Conservation (phyloP, 352 stramenopile species). For the Pythium myriotylum region DNA sequence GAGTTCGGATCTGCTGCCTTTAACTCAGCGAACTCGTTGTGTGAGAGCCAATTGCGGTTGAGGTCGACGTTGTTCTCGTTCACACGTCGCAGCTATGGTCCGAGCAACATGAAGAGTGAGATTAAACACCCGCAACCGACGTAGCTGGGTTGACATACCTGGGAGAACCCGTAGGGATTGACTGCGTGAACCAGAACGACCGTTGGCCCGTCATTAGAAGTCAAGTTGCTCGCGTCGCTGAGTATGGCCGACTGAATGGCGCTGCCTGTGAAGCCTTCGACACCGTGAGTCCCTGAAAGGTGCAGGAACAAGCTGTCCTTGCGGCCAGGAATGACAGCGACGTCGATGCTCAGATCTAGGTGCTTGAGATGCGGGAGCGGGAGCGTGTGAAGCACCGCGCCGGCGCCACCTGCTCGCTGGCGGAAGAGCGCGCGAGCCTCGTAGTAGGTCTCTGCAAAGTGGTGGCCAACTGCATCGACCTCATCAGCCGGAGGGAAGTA, state of each 20-base stretch:
- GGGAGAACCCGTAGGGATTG: slow-evolving; percentile 92
- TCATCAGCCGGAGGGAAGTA: slow-evolving; percentile 33
- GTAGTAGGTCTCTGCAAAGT: slow-evolving; percentile 71
- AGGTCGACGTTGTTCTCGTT: slow-evolving; percentile 96
- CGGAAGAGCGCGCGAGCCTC: slow-evolving; percentile 66
- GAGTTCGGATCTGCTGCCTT: slow-evolving; percentile 70
- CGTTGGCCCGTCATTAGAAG: slow-evolving; percentile 42
- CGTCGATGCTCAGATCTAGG: slow-evolving; percentile 70
- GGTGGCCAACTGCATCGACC: slow-evolving; percentile 32
- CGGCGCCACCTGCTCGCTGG: slow-evolving; percentile 23
- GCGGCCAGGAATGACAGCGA: slow-evolving; percentile 54
- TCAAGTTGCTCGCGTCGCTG: slow-evolving; percentile 26
- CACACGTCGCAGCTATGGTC: slow-evolving; percentile 70
- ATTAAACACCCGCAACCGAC: background rate
- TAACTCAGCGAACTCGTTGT: slow-evolving; percentile 50
- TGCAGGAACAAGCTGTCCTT: slow-evolving; percentile 64
- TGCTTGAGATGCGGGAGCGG: slow-evolving; percentile 40
- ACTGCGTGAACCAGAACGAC: slow-evolving; percentile 92
- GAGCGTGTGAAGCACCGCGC: slow-evolving; percentile 49
- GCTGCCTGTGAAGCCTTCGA: slow-evolving; percentile 82
- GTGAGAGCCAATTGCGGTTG: slow-evolving; percentile 90
- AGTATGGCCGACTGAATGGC: slow-evolving; percentile 75
- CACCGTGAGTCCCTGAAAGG: slow-evolving; percentile 81
- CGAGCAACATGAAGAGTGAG: slow-evolving; percentile 38
- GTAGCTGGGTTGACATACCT: slow-evolving; percentile 36